Conservation (phyloP, 2,329 filamentous ascomycete genomes). For the Dactylellina leptospora region DNA sequence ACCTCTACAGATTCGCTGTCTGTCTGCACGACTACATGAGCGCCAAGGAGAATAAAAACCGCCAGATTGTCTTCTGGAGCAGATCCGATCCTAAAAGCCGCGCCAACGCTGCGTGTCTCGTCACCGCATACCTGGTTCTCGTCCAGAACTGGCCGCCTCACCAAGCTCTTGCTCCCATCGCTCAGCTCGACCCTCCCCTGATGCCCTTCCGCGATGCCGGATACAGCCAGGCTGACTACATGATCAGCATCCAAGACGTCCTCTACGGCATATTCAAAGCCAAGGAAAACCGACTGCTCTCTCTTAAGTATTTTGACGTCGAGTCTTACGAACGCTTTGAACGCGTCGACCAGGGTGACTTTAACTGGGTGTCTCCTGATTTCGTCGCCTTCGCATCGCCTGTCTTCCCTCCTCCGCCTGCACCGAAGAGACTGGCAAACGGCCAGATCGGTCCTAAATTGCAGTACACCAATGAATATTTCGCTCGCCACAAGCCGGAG, state of each 20-base stretch:
- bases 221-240: conserved; percentile 97
- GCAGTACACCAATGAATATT: conserved; percentile 52
- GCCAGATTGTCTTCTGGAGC: conserved; percentile 96
- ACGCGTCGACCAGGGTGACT: conserved; percentile 96
- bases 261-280: conserved; percentile 99
- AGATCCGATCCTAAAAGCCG: conserved; percentile 90
- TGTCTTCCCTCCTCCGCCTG: conserved; percentile 77
- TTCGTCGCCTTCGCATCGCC: conserved; percentile 98
- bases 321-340: conserved; percentile 97
- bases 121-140: conserved; percentile 95
- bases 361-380: conserved; percentile 97
- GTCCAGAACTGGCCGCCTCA: conserved; percentile 98
- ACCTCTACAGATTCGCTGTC: conserved; percentile 94
- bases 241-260: conserved; percentile 93
- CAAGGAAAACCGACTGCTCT: conserved; percentile 92
- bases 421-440: conserved; percentile 62
- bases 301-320: conserved; percentile 90
- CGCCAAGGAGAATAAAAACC: conserved; percentile 86
- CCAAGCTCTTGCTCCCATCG: conserved; percentile 90
- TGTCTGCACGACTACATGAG: conserved; percentile 95
- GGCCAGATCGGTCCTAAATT: conserved; percentile 44
- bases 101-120: conserved; percentile 90
- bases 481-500: conserved; percentile 45
- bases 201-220: conserved; percentile 99
- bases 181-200: conserved; percentile 93